Conservation (phyloP, 345 rosid genomes). For the Eucalyptus pumila region DNA sequence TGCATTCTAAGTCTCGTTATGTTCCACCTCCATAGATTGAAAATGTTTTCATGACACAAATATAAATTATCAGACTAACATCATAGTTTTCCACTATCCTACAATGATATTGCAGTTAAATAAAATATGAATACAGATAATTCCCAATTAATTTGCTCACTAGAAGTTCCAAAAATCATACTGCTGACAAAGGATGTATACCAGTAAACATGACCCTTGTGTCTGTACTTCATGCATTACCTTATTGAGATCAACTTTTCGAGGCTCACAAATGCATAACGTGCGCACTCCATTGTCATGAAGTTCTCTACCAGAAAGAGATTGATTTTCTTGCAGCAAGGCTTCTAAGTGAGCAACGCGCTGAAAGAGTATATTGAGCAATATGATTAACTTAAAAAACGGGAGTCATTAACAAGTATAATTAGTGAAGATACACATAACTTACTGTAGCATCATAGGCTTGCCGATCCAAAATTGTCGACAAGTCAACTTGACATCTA, state of each 20-base stretch:
- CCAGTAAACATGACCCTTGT: not conserved
- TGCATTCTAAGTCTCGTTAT: not conserved
- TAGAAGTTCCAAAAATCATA: not conserved
- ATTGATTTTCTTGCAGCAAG: slow-evolving; percentile 51
- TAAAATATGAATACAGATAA: not conserved
- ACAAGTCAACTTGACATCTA: slow-evolving; percentile 72
- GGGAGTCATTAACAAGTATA: not conserved
- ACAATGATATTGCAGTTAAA: not conserved
- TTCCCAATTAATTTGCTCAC: not conserved
- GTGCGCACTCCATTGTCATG: slow-evolving; percentile 78
- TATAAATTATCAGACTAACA: not conserved
- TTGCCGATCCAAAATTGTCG: slow-evolving; percentile 48
- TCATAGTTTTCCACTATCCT: not conserved
- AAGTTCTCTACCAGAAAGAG: slow-evolving; percentile 43
- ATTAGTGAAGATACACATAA: not conserved
- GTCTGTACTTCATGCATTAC: slow-evolving; percentile 10
- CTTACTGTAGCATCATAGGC: slow-evolving; percentile 89
- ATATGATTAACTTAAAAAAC: not conserved
- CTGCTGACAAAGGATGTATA: not conserved
- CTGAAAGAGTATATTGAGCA: slow-evolving; percentile 9
- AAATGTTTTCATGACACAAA: not conserved
- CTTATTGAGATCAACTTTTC: slow-evolving; percentile 59
- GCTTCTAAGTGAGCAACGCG: slow-evolving; percentile 56
- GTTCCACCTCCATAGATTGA: not conserved
- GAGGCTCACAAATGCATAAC: slow-evolving; percentile 51